A percentile compares a stretch with the other conserved stretches of the same genome.
These are phyloP conservation scores for Phycomyces blakesleeanus DNA, from an alignment of 192 early-diverging fungal species.

Conservation along the genomic window DNA sequence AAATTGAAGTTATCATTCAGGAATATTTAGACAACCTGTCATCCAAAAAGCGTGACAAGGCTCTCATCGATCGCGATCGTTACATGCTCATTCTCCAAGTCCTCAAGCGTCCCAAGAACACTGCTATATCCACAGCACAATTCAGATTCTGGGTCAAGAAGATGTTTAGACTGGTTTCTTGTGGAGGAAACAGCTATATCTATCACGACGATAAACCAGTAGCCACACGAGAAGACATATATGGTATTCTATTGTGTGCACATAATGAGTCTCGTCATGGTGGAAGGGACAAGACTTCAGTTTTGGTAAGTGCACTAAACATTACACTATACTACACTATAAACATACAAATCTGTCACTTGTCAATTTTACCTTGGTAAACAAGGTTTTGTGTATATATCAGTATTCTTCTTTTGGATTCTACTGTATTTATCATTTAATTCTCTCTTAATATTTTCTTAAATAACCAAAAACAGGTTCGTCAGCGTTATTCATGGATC, in stretches of 20 bases:
- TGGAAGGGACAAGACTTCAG: conserved; percentile 51
- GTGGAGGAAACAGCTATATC: conserved; percentile 35
- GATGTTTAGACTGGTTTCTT: conserved; percentile 40
- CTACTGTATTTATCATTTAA: background rate
- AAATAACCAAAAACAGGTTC: conserved; percentile 37
- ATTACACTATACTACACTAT: too few relatives aligned
- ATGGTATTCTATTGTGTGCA: conserved; percentile 45
- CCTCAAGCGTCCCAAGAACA: conserved; percentile 44
- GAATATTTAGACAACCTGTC: conserved; percentile 47
- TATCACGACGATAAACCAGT: conserved; percentile 49
- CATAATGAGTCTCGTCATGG: conserved; percentile 48
- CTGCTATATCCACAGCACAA: conserved; percentile 47
- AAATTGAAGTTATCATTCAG: conserved; percentile 41
- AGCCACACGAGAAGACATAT: conserved; percentile 44
- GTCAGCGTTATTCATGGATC: conserved; percentile 44
- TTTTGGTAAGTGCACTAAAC: conserved; percentile 35
- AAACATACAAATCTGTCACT: too few relatives aligned
- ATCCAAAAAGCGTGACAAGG: conserved; percentile 51
- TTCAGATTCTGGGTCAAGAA: conserved; percentile 54
- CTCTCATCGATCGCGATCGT: conserved; percentile 40
- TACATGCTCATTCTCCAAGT: conserved; percentile 50
- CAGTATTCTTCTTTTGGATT: too few relatives aligned
- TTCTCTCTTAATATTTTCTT: too few relatives aligned
- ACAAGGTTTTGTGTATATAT: too few relatives aligned
- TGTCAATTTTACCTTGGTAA: too few relatives aligned